These are phyloP conservation scores for Phytophthora multivora DNA, from an alignment of 352 stramenopile genomes.

Conservation along the genomic window DNA sequence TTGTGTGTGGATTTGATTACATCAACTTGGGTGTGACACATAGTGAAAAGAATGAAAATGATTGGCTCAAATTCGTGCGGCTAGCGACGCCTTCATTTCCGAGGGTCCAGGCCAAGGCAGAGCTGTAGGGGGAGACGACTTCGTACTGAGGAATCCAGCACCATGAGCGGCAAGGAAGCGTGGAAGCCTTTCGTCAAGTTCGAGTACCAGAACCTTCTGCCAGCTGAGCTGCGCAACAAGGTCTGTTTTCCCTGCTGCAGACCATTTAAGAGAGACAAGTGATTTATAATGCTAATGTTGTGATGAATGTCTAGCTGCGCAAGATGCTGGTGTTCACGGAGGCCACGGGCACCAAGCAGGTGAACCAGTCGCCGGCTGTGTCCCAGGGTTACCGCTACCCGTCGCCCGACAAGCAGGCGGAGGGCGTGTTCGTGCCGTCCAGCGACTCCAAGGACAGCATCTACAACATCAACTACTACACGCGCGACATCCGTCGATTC, in stretches of 20 bases:
- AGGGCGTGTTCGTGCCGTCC: constrained; percentile 73
- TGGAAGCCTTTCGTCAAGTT: constrained; percentile 88
- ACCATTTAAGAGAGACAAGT: too few species aligned
- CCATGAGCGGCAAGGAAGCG: constrained; percentile 67
- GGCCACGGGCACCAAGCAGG: constrained; percentile 73
- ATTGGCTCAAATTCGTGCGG: constrained; percentile 9
- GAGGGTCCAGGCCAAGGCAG: constrained; percentile 6
- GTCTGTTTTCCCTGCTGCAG: constrained; percentile 18
- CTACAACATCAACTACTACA: constrained; percentile 92
- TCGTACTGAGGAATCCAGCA: constrained; percentile 6
- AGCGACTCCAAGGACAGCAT: constrained; percentile 74
- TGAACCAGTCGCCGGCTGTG: constrained; percentile 67
- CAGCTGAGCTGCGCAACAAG: constrained; percentile 69
- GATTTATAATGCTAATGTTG: too few species aligned
- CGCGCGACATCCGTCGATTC: constrained; percentile 83
- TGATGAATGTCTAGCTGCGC: constrained; percentile 51
- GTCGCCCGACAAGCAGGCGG: constrained; percentile 69
- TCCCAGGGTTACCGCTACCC: constrained; percentile 81
- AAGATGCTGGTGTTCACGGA: constrained; percentile 85
- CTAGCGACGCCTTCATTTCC: constrained; percentile 3
- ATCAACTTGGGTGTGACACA: neutral
- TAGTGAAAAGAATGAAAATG: neutral
- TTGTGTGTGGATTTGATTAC: neutral
- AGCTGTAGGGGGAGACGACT: neutral
- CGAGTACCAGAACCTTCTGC: constrained; percentile 74